These are phyloP conservation scores for Calycina herbarum DNA, from an alignment of 2,329 filamentous ascomycete genomes.

Conservation along the genomic window DNA sequence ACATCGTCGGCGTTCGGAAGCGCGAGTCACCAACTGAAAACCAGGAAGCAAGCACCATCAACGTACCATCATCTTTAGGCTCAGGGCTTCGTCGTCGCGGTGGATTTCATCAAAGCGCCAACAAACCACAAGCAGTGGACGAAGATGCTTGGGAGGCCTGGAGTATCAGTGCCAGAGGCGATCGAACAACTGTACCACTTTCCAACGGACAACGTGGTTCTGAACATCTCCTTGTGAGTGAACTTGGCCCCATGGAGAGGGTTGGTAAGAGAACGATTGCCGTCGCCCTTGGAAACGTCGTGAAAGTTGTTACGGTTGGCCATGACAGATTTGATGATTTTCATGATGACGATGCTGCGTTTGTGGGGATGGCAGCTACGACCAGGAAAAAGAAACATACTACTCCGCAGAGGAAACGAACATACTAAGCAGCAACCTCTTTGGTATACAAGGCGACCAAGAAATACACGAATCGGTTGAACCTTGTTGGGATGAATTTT, in stretches of 20 bases:
- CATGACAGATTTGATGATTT: conserved; percentile 59
- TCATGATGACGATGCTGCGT: conserved; percentile 27
- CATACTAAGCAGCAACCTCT: neutral
- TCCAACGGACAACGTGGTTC: conserved; percentile 21
- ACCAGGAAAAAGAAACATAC: conserved; percentile 24
- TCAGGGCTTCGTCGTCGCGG: conserved; percentile 24
- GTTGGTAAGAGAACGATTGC: conserved; percentile 66
- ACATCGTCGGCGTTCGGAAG: conserved; percentile 62
- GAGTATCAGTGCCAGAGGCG: conserved; percentile 48
- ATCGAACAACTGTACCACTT: conserved; percentile 27
- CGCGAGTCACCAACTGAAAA: conserved; percentile 35
- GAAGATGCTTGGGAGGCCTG: conserved; percentile 53
- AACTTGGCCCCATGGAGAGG: conserved; percentile 62
- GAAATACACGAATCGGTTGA: neutral
- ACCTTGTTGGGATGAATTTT: neutral
- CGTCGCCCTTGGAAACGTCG: conserved; percentile 69
- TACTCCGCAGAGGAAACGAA: conserved; percentile 6
- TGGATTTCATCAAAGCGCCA: neutral
- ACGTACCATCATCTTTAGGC: neutral
- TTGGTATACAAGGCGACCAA: neutral
- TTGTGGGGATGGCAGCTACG: conserved; percentile 29
- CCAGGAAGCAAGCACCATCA: neutral
- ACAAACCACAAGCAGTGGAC: conserved; percentile 14
- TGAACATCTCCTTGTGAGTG: conserved; percentile 62
- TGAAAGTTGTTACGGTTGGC: conserved; percentile 70